Conservation (phyloP, 352 stramenopile species). For the Pythium sp. region DNA sequence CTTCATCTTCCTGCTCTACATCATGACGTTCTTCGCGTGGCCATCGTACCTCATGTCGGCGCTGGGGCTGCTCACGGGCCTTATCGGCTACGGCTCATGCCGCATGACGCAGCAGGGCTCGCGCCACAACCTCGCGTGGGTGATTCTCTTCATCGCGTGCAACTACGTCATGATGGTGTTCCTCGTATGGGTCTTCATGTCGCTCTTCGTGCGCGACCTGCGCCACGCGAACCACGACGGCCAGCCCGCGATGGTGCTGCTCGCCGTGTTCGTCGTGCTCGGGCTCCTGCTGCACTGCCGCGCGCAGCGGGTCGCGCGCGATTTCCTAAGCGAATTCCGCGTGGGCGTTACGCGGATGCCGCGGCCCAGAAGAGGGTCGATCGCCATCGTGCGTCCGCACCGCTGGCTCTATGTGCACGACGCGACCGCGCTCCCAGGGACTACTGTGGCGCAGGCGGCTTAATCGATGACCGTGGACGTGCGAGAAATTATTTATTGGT, state of each 20-base stretch:
- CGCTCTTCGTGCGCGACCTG: slow-evolving; percentile 24
- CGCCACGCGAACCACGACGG: slow-evolving; percentile 15
- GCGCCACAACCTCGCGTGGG: slow-evolving; percentile 22
- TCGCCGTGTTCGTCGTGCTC: slow-evolving; percentile 23
- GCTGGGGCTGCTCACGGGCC: slow-evolving; percentile 26
- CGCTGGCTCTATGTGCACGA: slow-evolving; percentile 1
- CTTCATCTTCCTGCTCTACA: slow-evolving; percentile 35
- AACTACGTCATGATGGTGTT: slow-evolving; percentile 34
- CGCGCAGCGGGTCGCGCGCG: slow-evolving; percentile 23
- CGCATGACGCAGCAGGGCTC: slow-evolving; percentile 25
- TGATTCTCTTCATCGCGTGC: slow-evolving; percentile 29
- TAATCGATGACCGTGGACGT: background rate
- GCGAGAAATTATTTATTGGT: background rate
- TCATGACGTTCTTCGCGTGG: slow-evolving; percentile 32
- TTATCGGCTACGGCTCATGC: slow-evolving; percentile 28
- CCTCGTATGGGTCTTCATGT: slow-evolving; percentile 25
- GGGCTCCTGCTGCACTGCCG: slow-evolving; percentile 26
- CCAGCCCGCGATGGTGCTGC: slow-evolving; percentile 19
- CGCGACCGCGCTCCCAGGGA: background rate
- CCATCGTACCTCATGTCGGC: slow-evolving; percentile 27
- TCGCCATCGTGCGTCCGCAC: slow-evolving; percentile 9
- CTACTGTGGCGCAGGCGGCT: background rate
- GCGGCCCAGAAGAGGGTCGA: background rate
- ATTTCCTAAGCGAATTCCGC: slow-evolving; percentile 35
- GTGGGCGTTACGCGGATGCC: slow-evolving; percentile 6